These are phyloP conservation scores for Epicoccum sorghinum DNA, from an alignment of 2,329 filamentous ascomycete species.

Conservation along the genomic window DNA sequence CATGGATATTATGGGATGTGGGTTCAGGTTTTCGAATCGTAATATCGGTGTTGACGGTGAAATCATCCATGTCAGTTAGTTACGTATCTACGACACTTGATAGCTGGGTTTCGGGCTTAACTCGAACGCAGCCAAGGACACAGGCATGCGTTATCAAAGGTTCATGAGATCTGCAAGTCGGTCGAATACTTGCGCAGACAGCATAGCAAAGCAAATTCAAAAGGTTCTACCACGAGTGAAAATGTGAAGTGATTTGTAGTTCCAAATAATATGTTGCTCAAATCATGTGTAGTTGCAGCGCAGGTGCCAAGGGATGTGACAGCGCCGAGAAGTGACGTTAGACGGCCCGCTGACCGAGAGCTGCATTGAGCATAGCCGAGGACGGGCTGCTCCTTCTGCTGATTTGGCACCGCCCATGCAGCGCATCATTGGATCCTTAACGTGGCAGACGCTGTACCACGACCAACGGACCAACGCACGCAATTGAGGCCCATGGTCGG, in stretches of 20 bases:
- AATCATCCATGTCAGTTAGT: too few relatives aligned
- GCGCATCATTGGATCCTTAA: conserved; percentile 39
- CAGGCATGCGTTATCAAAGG: too few relatives aligned
- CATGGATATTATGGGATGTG: not conserved
- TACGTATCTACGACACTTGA: not conserved
- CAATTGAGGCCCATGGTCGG: conserved; percentile 42
- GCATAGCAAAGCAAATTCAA: not conserved
- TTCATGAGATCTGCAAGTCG: too few relatives aligned
- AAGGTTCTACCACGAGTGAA: too few relatives aligned
- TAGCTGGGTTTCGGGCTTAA: not conserved
- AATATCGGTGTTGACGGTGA: too few relatives aligned
- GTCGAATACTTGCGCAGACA: not conserved
- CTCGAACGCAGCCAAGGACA: not conserved
- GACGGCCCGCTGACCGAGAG: conserved; percentile 33
- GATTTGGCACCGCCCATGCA: conserved; percentile 26
- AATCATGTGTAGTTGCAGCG: not conserved
- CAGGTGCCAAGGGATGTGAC: not conserved
- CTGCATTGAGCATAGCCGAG: conserved; percentile 33
- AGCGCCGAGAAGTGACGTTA: conserved; percentile 15
- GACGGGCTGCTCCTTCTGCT: conserved; percentile 28
- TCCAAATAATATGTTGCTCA: too few relatives aligned
- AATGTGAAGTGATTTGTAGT: too few relatives aligned
- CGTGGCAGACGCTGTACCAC: conserved; percentile 41
- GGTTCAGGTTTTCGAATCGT: not conserved
- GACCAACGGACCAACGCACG: conserved; percentile 24